These are phyloP conservation scores for Podospora appendiculata DNA, from an alignment of 495 filamentous ascomycete genomes.

Conservation along the genomic window DNA sequence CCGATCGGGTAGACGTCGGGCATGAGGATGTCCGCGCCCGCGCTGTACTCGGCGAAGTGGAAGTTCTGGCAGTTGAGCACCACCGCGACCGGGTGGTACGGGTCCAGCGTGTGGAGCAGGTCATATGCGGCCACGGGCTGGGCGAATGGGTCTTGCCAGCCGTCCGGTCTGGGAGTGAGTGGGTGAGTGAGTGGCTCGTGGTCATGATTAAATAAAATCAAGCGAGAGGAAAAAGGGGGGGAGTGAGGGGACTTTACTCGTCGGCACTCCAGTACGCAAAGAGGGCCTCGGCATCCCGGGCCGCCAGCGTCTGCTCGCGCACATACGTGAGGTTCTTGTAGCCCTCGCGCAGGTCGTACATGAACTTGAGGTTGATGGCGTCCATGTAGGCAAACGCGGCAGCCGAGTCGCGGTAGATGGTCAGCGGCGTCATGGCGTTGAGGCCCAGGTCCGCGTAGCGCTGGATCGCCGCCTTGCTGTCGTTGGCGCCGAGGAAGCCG, in stretches of 20 bases:
- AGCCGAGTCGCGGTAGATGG: constrained; percentile 30
- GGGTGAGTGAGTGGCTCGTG: neutral
- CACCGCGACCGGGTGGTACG: constrained; percentile 60
- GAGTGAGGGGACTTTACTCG: constrained; percentile 30
- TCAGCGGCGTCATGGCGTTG: constrained; percentile 34
- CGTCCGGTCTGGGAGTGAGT: constrained; percentile 44
- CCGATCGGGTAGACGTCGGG: constrained; percentile 60
- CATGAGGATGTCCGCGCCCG: constrained; percentile 59
- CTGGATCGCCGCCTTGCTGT: constrained; percentile 35
- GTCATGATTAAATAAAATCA: too few species aligned
- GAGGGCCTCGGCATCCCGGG: constrained; percentile 46
- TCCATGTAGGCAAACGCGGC: constrained; percentile 49
- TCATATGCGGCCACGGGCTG: constrained; percentile 26
- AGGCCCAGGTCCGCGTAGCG: constrained; percentile 42
- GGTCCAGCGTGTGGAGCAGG: constrained; percentile 50
- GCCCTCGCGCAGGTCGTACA: constrained; percentile 57
- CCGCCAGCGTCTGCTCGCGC: constrained; percentile 40
- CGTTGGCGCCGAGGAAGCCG: constrained; percentile 39
- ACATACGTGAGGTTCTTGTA: constrained; percentile 52
- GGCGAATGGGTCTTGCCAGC: constrained; percentile 51
- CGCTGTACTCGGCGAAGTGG: constrained; percentile 53
- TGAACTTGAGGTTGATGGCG: constrained; percentile 48
- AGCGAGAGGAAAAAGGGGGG: neutral
- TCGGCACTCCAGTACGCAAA: constrained; percentile 62
- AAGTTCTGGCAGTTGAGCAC: constrained; percentile 66